Conservation (phyloP, 306 rosid species). For the Glycine soja region DNA sequence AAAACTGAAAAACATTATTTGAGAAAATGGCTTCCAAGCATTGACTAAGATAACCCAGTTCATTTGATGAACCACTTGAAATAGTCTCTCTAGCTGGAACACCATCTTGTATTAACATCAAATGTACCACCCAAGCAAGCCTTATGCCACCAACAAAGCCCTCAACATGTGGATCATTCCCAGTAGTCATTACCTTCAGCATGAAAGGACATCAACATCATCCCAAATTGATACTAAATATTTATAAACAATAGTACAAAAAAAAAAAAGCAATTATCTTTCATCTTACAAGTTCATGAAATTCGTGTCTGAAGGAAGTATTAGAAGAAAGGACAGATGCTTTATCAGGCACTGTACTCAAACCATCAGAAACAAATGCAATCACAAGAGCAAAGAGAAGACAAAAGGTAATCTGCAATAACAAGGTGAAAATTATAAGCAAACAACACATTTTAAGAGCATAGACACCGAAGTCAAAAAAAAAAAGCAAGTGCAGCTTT, state of each 20-base stretch:
- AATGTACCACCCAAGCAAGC: slow-evolving; percentile 94
- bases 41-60: slow-evolving; percentile 64
- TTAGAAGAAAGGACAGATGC: slow-evolving; percentile 78
- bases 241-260: slow-evolving; percentile 39
- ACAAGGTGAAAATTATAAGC: slow-evolving; percentile 40
- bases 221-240: slow-evolving; percentile 38
- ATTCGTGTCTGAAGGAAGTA: slow-evolving; percentile 77
- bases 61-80: slow-evolving; percentile 73
- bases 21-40: slow-evolving; percentile 88
- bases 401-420: slow-evolving; percentile 84
- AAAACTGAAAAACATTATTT: slow-evolving; percentile 79
- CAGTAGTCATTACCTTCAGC: slow-evolving; percentile 78
- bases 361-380: slow-evolving; percentile 84
- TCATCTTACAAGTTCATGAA: slow-evolving; percentile 80
- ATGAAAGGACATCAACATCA: slow-evolving; percentile 43
- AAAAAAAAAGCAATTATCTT: slow-evolving; percentile 34
- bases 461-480: not conserved
- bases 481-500: not conserved
- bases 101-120: slow-evolving; percentile 79
- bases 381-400: slow-evolving; percentile 89
- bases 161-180: slow-evolving; percentile 77
- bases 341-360: slow-evolving; percentile 87
- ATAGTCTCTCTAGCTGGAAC: slow-evolving; percentile 62
- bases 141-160: slow-evolving; percentile 77
- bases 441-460: slow-evolving; percentile 22